These are phyloP conservation scores for Penicillium corylophilum DNA, from an alignment of 2,329 filamentous ascomycete species.

Conservation along the genomic window DNA sequence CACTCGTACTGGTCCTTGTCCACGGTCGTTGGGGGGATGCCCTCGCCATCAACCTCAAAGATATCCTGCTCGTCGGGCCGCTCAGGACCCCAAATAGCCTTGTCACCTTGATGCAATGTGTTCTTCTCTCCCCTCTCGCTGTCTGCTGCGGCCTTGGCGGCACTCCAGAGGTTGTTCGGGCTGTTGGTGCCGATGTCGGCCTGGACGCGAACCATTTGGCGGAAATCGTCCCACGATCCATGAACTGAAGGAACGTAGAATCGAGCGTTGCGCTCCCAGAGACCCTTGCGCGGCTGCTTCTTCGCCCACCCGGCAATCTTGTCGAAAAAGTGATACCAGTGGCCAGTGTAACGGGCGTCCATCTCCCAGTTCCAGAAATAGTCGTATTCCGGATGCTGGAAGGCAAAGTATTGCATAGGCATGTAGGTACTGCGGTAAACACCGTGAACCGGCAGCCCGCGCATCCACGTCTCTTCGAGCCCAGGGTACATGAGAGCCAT, in stretches of 20 bases:
- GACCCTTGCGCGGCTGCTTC: constrained; percentile 71
- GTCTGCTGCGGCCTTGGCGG: constrained; percentile 34
- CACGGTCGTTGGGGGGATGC: constrained; percentile 67
- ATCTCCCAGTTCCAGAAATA: constrained; percentile 88
- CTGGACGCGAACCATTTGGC: constrained; percentile 72
- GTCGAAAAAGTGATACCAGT: constrained; percentile 77
- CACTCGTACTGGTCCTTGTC: constrained; percentile 80
- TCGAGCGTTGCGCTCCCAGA: constrained; percentile 76
- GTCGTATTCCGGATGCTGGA: constrained; percentile 75
- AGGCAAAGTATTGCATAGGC: constrained; percentile 90
- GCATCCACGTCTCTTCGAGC: constrained; percentile 72
- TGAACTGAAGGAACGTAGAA: constrained; percentile 78
- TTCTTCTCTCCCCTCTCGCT: constrained; percentile 22
- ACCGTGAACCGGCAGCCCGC: constrained; percentile 77
- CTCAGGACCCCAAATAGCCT: constrained; percentile 79
- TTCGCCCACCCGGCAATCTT: constrained; percentile 69
- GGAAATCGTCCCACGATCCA: constrained; percentile 77
- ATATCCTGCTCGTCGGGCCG: constrained; percentile 68
- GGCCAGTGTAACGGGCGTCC: constrained; percentile 74
- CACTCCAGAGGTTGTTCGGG: constrained; percentile 67
- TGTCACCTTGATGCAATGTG: constrained; percentile 48
- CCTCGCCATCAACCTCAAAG: constrained; percentile 71
- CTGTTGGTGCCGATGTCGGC: constrained; percentile 67
- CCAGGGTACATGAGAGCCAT: constrained; percentile 90
- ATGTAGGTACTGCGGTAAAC: constrained; percentile 91